Percentiles rank a stretch among this genome's conserved stretches.
Evolutionary conservation across 345 rosid genomes (phyloP).

Genomic region (Arabidopsis suecica): DNA sequence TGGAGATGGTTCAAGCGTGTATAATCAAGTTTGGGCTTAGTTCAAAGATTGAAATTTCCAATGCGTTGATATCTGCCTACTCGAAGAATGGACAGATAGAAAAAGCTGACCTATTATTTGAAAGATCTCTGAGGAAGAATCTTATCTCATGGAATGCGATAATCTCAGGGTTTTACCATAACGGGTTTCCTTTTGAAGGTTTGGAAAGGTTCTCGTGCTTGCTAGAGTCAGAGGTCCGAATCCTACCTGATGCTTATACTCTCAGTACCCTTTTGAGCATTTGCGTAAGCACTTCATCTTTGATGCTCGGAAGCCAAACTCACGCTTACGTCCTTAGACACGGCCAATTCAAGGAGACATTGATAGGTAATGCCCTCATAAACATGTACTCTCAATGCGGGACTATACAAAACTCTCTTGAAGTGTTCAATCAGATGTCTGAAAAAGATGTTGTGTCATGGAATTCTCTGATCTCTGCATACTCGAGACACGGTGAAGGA

Average conservation of each 20-base stretch:
- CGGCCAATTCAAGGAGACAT: slow-evolving; percentile 45
- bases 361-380: slow-evolving; percentile 66
- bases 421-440: slow-evolving; percentile 57
- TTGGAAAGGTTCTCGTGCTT: slow-evolving; percentile 54
- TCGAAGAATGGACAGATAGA: slow-evolving; percentile 59
- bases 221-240: slow-evolving; percentile 47
- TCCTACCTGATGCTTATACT: slow-evolving; percentile 61
- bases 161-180: slow-evolving; percentile 61
- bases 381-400: slow-evolving; percentile 81
- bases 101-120: slow-evolving; percentile 57
- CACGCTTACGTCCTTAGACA: slow-evolving; percentile 59
- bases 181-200: slow-evolving; percentile 55
- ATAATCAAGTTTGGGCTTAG: slow-evolving; percentile 55
- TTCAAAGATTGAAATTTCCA: slow-evolving; percentile 63
- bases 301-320: slow-evolving; percentile 61
- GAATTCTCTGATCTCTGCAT: slow-evolving; percentile 75
- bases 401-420: slow-evolving; percentile 51
- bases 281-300: slow-evolving; percentile 56
- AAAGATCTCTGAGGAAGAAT: slow-evolving; percentile 48
- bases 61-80: slow-evolving; percentile 71
- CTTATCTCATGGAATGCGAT: slow-evolving; percentile 76
- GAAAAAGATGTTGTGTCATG: slow-evolving; percentile 67
- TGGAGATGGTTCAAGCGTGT: slow-evolving; percentile 61
- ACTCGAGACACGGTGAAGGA: slow-evolving; percentile 76
- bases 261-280: slow-evolving; percentile 59